Percentiles rank a stretch among this genome's conserved stretches.
These are phyloP conservation scores for Wickerhamiella vanderwaltii DNA, from an alignment of 805 yeast species.

Conservation along the genomic window DNA sequence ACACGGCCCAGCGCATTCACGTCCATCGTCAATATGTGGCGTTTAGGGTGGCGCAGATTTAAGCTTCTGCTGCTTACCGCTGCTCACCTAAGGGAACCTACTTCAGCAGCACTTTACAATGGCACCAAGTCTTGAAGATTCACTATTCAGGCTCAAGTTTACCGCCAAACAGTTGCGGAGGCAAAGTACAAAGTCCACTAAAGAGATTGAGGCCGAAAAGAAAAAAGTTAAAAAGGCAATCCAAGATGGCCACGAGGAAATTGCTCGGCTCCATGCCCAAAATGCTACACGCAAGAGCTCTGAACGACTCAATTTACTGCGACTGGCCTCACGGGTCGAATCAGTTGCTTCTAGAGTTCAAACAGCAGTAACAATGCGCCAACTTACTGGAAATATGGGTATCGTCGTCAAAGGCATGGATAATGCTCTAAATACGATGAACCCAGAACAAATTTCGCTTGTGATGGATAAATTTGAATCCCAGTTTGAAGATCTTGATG, in stretches of 20 bases:
- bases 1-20: not conserved
- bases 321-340: slow-evolving; percentile 81
- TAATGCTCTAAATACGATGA: slow-evolving; percentile 89
- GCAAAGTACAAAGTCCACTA: slow-evolving; percentile 82
- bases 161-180: slow-evolving; percentile 87
- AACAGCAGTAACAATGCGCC: slow-evolving; percentile 96
- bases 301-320: slow-evolving; percentile 68
- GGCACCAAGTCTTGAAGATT: slow-evolving; percentile 23
- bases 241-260: slow-evolving; percentile 75
- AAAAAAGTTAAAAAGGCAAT: slow-evolving; percentile 82
- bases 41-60: too few relatives aligned
- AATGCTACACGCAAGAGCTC: slow-evolving; percentile 87
- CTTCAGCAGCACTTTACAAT: too few relatives aligned
- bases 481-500: slow-evolving; percentile 93
- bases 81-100: too few relatives aligned
- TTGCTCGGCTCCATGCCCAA: slow-evolving; percentile 88
- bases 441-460: slow-evolving; percentile 77
- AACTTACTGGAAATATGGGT: slow-evolving; percentile 89
- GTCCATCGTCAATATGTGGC: not conserved
- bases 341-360: slow-evolving; percentile 94
- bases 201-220: slow-evolving; percentile 79
- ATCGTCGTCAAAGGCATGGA: slow-evolving; percentile 93
- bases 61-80: too few relatives aligned
- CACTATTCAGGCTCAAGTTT: slow-evolving; percentile 37
- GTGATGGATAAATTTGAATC: slow-evolving; percentile 96